These are phyloP conservation scores for Corylus avellana DNA, from an alignment of 306 rosid species.

Conservation along the genomic window DNA sequence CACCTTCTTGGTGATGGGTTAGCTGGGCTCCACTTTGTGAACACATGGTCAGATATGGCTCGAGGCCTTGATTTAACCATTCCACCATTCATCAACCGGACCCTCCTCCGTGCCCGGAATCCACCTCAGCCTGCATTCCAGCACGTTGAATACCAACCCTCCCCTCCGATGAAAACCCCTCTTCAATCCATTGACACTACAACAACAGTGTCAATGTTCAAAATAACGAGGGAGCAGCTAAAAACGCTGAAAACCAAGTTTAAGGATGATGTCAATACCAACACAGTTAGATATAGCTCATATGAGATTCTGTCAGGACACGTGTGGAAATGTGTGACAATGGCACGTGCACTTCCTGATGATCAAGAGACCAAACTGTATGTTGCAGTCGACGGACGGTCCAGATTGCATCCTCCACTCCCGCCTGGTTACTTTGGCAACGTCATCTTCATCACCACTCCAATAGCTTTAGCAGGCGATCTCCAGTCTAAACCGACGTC, in stretches of 20 bases:
- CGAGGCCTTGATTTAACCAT: constrained; percentile 73
- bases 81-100: constrained; percentile 77
- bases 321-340: constrained; percentile 68
- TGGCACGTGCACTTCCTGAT: constrained; percentile 63
- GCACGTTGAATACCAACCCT: constrained; percentile 81
- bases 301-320: constrained; percentile 91
- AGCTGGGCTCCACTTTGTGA: constrained; percentile 88
- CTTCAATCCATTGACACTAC: constrained; percentile 36
- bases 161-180: constrained; percentile 62
- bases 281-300: constrained; percentile 61
- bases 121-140: constrained; percentile 72
- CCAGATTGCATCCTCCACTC: constrained; percentile 75
- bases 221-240: constrained; percentile 61
- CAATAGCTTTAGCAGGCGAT: constrained; percentile 64
- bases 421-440: constrained; percentile 89
- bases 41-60: constrained; percentile 90
- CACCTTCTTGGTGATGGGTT: constrained; percentile 85
- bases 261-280: constrained; percentile 58
- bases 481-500: constrained; percentile 70
- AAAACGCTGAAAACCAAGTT: constrained; percentile 61
- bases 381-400: constrained; percentile 83
- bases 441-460: constrained; percentile 81
- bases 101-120: constrained; percentile 65
- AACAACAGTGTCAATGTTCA: constrained; percentile 56
- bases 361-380: constrained; percentile 78